Conservation (phyloP, 2,329 filamentous ascomycete species). For the Venturia aucupariae region DNA sequence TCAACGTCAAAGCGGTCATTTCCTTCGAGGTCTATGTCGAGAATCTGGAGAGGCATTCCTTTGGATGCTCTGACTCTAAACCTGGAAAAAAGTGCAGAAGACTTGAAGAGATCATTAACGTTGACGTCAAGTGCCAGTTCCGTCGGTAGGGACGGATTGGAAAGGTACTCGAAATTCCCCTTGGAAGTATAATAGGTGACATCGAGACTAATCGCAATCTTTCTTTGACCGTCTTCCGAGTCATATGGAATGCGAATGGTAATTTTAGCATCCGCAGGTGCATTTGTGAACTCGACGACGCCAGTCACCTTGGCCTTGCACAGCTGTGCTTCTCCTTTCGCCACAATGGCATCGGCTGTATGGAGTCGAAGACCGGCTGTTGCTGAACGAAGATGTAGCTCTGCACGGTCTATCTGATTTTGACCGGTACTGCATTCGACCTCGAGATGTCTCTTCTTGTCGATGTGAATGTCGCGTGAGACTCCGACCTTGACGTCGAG, state of each 20-base stretch:
- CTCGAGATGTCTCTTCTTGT: slow-evolving; percentile 68
- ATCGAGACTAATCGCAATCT: slow-evolving; percentile 67
- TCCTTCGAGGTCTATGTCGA: slow-evolving; percentile 59
- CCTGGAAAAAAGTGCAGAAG: slow-evolving; percentile 68
- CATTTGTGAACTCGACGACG: slow-evolving; percentile 34
- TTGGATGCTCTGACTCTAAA: slow-evolving; percentile 85
- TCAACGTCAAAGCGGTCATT: slow-evolving; percentile 61
- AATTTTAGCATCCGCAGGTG: slow-evolving; percentile 39
- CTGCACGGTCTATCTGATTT: slow-evolving; percentile 50
- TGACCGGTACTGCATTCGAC: slow-evolving; percentile 64
- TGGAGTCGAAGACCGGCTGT: slow-evolving; percentile 51
- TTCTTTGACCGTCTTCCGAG: slow-evolving; percentile 64
- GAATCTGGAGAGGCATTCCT: slow-evolving; percentile 62
- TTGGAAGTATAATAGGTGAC: slow-evolving; percentile 60
- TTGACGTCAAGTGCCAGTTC: slow-evolving; percentile 84
- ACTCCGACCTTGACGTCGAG: slow-evolving; percentile 60
- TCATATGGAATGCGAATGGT: slow-evolving; percentile 71
- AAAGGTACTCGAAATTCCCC: slow-evolving; percentile 56
- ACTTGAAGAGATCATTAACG: slow-evolving; percentile 92
- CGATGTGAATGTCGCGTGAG: slow-evolving; percentile 65
- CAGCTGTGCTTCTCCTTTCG: slow-evolving; percentile 32
- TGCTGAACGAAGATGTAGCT: slow-evolving; percentile 47
- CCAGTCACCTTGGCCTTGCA: slow-evolving; percentile 31
- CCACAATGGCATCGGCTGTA: slow-evolving; percentile 40
- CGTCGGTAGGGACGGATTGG: slow-evolving; percentile 56